Evolutionary conservation across 1,139 yeast species (phyloP), one percentile per base, ranked within the genome.

Genomic region (Kazachstania sp.): DNA sequence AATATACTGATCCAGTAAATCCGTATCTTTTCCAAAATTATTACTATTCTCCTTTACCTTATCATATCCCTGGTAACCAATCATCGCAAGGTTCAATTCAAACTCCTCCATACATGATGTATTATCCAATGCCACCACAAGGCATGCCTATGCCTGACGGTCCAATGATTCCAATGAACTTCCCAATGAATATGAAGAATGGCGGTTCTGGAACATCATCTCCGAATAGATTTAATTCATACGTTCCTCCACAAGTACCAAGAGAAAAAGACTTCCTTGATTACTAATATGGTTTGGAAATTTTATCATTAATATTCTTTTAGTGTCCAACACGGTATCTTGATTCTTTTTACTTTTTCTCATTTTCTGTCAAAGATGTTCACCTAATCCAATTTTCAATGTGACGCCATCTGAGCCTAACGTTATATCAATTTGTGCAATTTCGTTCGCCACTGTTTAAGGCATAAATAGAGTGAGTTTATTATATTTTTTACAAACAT

Each of bases 91-190:
- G 51, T 8, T 50, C 54, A 8, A 46, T 57, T 7, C 48, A 50
- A 12, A 47, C 49, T 23, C 59, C 55, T 8, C 60, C 66, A 13
- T 60, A 59, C 41, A 56, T 60, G 59, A 59, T 61, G 63, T 51
- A 58, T 39, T 63, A 59, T 46, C 63, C 66, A 20, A 51, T 61
- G 48, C 63, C 64, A 13, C 65, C 65, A 37, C 60, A 61, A 23
- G 41, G 39, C 2, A 54, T 57, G 16, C 54, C 54, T 4, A 42
- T 50, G 13, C 52, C 51, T 3, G 51, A 51, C 12, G 57, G 51
- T 16, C 32, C 41, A 20, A 28, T 45, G 28, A 34, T 39, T 4
- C 43, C 51, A 23, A 39, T 34, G 28, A 43, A 42, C 38, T 18
- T 37, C 26, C 45, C 45, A 30, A 37, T 23, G 26, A 43, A 39